phyloP scores from a whole-genome alignment of 2,329 filamentous ascomycete genomes.

The Paramyrothecium roridum region DNA sequence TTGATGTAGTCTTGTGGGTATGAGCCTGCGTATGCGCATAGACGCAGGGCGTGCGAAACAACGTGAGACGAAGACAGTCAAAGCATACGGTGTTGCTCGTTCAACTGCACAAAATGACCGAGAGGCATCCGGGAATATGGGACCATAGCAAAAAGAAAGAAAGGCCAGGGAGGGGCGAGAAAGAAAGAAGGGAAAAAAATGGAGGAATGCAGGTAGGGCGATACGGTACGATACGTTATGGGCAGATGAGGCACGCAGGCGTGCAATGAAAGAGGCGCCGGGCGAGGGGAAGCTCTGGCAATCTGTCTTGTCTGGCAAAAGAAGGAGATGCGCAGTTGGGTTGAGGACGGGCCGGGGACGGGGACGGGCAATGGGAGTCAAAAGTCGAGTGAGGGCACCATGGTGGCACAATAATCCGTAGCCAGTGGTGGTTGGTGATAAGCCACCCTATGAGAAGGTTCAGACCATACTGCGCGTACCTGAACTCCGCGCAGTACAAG shows the following conservation, averaged over 20 bases:
- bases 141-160: slow-evolving; percentile 6
- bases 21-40: not conserved
- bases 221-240: too few species aligned
- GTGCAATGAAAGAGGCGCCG: too few species aligned
- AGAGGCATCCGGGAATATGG: slow-evolving; percentile 8
- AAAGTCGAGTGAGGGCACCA: not conserved
- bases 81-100: too few species aligned
- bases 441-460: not conserved
- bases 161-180: slow-evolving; percentile 1
- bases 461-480: not conserved
- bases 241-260: too few species aligned
- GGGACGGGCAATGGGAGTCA: not conserved
- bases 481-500: too few species aligned
- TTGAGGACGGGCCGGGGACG: too few species aligned
- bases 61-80: not conserved
- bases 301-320: too few species aligned
- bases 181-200: not conserved
- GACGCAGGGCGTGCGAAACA: not conserved
- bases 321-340: not conserved
- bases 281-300: too few species aligned
- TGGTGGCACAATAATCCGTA: not conserved
- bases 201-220: not conserved
- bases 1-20: slow-evolving; percentile 7
- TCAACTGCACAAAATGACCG: too few species aligned
- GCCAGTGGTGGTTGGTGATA: not conserved